Evolutionary conservation across 2,329 filamentous ascomycete species (phyloP).

Genomic region (Metarhizium anisopliae): DNA sequence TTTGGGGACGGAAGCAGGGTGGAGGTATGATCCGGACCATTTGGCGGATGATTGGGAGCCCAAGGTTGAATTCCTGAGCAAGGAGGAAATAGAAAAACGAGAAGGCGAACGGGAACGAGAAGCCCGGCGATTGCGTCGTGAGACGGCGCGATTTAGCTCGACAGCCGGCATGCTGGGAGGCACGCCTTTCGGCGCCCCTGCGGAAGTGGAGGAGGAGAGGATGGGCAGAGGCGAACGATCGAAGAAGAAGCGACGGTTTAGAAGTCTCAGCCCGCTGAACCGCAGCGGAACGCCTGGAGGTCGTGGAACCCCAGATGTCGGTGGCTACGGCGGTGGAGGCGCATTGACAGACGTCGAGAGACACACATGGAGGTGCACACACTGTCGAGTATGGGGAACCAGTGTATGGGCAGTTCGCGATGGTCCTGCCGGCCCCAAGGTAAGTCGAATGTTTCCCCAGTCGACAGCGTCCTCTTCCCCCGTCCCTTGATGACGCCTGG

Average conservation of each 20-base stretch:
- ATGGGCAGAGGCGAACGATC: conserved; percentile 88
- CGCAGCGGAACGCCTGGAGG: conserved; percentile 54
- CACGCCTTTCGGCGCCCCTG: conserved; percentile 51
- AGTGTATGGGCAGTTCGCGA: conserved; percentile 94
- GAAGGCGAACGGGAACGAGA: conserved; percentile 92
- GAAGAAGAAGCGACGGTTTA: conserved; percentile 91
- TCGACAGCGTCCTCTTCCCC: neutral
- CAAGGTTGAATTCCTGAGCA: conserved; percentile 71
- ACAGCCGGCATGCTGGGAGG: conserved; percentile 73
- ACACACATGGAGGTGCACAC: conserved; percentile 74
- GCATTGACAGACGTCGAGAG: conserved; percentile 70
- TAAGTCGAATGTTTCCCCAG: conserved; percentile 34
- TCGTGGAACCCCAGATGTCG: conserved; percentile 73
- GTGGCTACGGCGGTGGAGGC: conserved; percentile 61
- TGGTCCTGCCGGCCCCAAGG: conserved; percentile 74
- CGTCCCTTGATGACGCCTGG: neutral
- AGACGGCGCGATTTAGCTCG: conserved; percentile 87
- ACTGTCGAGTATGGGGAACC: conserved; percentile 81
- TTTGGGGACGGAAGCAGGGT: conserved; percentile 74
- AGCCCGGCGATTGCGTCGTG: conserved; percentile 73
- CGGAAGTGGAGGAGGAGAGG: conserved; percentile 60
- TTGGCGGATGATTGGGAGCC: conserved; percentile 79
- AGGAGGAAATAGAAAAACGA: conserved; percentile 95
- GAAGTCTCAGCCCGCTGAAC: conserved; percentile 76
- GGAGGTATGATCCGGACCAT: conserved; percentile 90